Conservation (phyloP, 306 rosid species). For the Aeschynomene evenia region DNA sequence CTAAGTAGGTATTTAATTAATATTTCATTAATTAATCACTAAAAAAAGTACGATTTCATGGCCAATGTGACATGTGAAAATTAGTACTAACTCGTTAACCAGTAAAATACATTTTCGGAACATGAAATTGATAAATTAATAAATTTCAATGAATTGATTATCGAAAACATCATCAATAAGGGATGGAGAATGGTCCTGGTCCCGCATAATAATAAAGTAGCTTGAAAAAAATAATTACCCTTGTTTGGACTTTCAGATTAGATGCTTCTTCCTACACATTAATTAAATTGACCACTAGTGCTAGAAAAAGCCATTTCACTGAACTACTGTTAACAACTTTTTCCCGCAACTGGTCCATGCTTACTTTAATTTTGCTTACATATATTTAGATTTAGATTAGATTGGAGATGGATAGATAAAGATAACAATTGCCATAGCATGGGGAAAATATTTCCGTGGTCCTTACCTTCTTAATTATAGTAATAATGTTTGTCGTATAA, state of each 20-base stretch:
- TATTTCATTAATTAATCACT: no score
- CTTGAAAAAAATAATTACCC: neutral
- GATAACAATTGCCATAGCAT: neutral
- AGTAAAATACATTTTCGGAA: no score
- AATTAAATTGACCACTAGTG: neutral
- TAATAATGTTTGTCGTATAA: no score
- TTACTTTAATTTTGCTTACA: neutral
- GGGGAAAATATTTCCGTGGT: neutral
- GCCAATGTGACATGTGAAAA: no score
- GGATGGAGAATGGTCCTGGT: neutral
- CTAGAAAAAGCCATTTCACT: neutral
- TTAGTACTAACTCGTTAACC: no score
- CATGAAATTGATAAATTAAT: neutral
- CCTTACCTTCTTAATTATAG: slow-evolving; percentile 1
- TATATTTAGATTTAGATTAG: neutral
- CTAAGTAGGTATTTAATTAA: no score
- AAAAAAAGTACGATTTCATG: no score
- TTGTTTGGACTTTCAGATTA: neutral
- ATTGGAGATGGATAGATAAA: neutral
- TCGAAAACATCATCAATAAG: neutral
- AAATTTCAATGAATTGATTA: neutral
- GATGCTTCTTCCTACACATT: neutral
- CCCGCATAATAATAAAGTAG: neutral
- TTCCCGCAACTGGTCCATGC: slow-evolving; percentile 4
- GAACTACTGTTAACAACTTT: slow-evolving; percentile 29